These are phyloP conservation scores for Astrocystis sublimbata DNA, from an alignment of 495 filamentous ascomycete genomes.

Conservation along the genomic window DNA sequence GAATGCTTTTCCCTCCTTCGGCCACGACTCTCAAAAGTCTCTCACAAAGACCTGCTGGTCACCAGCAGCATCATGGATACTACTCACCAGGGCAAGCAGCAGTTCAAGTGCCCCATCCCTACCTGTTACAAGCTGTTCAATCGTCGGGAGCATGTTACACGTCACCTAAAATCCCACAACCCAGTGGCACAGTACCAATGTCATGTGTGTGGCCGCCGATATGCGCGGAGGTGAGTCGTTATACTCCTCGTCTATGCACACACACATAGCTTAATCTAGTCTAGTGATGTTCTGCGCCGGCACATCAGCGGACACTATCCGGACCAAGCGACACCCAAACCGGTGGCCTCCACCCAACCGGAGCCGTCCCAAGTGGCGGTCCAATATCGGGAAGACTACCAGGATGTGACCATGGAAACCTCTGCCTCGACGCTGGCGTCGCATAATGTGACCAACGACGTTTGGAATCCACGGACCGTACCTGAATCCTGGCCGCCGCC, in stretches of 20 bases:
- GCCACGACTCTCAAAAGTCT: no score
- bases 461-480: no score
- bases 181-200: constrained; percentile 25
- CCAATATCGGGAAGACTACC: constrained; percentile 15
- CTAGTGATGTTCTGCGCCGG: constrained; percentile 36
- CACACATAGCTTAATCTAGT: background rate
- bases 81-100: constrained; percentile 4
- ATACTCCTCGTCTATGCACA: background rate
- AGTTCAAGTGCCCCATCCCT: constrained; percentile 26
- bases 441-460: background rate
- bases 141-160: constrained; percentile 33
- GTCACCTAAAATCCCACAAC: constrained; percentile 33
- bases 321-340: constrained; percentile 6
- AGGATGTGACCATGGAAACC: constrained; percentile 6
- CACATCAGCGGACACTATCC: constrained; percentile 32
- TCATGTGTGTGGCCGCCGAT: constrained; percentile 31
- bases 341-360: constrained; percentile 5
- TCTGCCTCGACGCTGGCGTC: background rate
- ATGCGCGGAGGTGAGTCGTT: constrained; percentile 29
- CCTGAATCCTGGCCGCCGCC: background rate
- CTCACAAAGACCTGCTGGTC: no score
- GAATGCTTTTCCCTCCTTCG: no score
- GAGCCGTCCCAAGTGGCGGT: no score
- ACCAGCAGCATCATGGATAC: background rate
- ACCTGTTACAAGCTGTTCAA: constrained; percentile 29